Evolutionary conservation across 1,284 basidiomycete genomes (phyloP), one percentile per base, ranked within the genome.

Genomic region (Ganoderma leucocontextum): DNA sequence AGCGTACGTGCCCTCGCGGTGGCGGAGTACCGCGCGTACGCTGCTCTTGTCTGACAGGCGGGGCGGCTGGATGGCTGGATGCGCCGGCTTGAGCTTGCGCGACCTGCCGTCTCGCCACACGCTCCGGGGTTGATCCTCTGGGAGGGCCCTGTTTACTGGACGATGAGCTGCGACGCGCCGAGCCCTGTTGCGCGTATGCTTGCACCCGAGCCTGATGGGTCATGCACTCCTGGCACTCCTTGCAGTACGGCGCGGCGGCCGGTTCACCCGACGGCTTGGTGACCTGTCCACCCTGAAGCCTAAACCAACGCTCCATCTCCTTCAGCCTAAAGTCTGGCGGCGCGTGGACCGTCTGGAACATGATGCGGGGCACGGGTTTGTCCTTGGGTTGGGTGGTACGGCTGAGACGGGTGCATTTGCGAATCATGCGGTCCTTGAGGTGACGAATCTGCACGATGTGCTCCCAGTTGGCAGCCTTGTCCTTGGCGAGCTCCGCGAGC

Each of bases 351-450:
- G 89, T 88, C 70, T 89, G 86, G 77, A 91, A 91, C 55, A 84
- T 80, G 63, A 82, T 80, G 77, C 81, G 68, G 66, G 80, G 64
- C 71, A 78, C 70, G 76, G 74, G 77, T 80, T 74, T 78, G 79
- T 77, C 80, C 80, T 74, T 70, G 8, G 80, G 77, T 53, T 80
- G 74, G 15, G 82, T 79, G 61, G 77, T 75, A 71, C 77, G 86
- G 78, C 78, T 78, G 60, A 92, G 80, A 69, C 87, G 86, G 72
- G 88, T 87, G 77, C 89, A 91, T 74, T 92, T 92, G 78, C 90
- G 89, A 70, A 92, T 87, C 90, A 93, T 91, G 63, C 91, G 85
- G 76, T 92, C 91, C 80, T 92, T 92, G 74, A 93, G 83, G 73
- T 88, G 90, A 22, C 91, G 90, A 62, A 93, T 90, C 75, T 91